phyloP scores from a whole-genome alignment of 495 filamentous ascomycete species.

The Tuber magnatum region DNA sequence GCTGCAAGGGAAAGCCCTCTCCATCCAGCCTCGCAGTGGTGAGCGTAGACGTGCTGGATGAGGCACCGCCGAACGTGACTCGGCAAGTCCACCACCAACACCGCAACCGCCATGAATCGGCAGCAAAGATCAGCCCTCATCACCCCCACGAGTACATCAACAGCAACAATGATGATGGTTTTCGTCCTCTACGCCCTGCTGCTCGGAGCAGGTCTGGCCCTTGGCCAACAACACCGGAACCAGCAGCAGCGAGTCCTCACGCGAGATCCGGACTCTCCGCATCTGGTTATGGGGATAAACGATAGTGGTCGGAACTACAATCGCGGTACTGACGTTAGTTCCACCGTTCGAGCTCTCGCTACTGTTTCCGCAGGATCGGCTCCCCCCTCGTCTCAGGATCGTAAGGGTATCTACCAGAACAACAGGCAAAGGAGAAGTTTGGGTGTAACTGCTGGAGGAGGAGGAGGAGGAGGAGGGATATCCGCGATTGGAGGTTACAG shows the following conservation, averaged over 20 bases:
- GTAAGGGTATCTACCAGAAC: background rate
- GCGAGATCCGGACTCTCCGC: background rate
- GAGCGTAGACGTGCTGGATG: background rate
- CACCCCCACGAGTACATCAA: background rate
- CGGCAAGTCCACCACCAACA: background rate
- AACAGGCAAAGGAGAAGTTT: background rate
- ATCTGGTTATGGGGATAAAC: background rate
- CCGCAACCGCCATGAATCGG: background rate
- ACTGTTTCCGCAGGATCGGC: background rate
- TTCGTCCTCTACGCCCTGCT: background rate
- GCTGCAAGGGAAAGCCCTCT: background rate
- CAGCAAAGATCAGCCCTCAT: background rate
- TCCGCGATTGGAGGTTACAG: background rate
- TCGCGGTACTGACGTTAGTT: background rate
- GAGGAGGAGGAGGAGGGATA: background rate
- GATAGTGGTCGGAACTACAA: conserved; percentile 2
- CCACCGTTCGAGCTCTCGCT: conserved; percentile 2
- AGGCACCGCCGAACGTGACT: background rate
- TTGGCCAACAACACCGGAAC: background rate
- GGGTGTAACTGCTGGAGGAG: background rate
- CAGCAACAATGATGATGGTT: conserved; percentile 3
- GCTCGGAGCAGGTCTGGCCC: background rate
- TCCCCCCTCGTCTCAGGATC: background rate
- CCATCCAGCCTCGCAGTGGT: background rate
- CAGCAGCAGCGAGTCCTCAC: background rate